Evolutionary conservation across 371 early-diverging fungal genomes (phyloP), one percentile per base, ranked within the genome.

Genomic region (Mucor saturninus): DNA sequence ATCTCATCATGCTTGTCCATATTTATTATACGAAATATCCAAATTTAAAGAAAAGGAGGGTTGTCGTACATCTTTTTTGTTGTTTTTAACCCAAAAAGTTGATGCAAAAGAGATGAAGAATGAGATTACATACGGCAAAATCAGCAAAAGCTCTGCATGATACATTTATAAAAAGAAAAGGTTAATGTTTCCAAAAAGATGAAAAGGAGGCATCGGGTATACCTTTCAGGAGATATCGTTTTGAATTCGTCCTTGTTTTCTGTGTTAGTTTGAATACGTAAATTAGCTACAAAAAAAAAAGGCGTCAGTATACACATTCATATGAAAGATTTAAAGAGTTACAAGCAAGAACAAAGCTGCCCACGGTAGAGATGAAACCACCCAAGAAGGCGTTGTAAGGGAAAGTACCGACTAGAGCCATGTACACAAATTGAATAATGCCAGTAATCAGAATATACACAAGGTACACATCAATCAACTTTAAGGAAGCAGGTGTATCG

Each of bases 321-420:
- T 15, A 5, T 28, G 15, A 31, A 2, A 32, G 2, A 30, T 32
- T 59, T 53, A 21, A 21, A 21, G 21, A 31, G 9, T 62, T 75
- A 92, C 94, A 96, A 13, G 95, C 94, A 63, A 97, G 86, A n/a
- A 95, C 93, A 79, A 98, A 98, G 59, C 87, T 83, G 10, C 96
- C 97, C 26, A 97, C 95, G 9, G 93, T 90, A 4, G 92, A 88
- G 65, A 91, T 91, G 79, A 98, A 98, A 15, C 95, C 95, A 10
- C 97, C 92, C 65, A 98, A 76, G 75, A 98, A 98, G 28, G 98
- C 93, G 78, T 98, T 98, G 80, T 95, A 98, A n/a, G 98, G 98
- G 71, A 87, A 97, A 32, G 93, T 91, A 57, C 97, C 97, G 4
- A 81, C 95, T 13, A 95, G 56, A 1, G 86, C 59, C 65, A 92